Evolutionary conservation across 2,329 filamentous ascomycete species (phyloP), one percentile per base, ranked within the genome.

Genomic region (Nothophaeocryptopus gaeumannii): DNA sequence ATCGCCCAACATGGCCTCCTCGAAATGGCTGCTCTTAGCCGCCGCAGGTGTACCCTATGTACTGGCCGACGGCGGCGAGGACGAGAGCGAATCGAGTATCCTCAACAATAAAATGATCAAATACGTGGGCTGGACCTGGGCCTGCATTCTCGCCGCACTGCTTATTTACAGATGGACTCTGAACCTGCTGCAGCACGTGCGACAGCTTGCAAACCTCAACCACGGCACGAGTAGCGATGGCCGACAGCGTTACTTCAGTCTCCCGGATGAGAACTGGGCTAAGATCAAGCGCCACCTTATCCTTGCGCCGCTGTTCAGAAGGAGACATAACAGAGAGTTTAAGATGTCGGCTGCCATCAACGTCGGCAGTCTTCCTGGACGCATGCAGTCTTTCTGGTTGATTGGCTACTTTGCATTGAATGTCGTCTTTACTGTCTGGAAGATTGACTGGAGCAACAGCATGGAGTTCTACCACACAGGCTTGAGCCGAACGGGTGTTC

Each of bases 151-250:
- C 10, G 77, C 69, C 32, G 76, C 78, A 42, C 75, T 91, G 60
- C 76, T 88, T 56, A 60, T 84, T 55, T 92, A 88, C 80, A 82
- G 85, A 54, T 68, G 84, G 55, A 70, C 75, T 47, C 77, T 82
- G 43, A 76, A 79, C 47, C 71, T 86, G 49, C 74, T 81, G 50
- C 81, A 79, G 58, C 85, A 93, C 64, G 74, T 91, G 33, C 82
- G 90, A 56, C 85, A 81, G 20, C 76, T 95, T 38, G 79, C 86
- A 36, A 89, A 84, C 63, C 78, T 96, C 58, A 85, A 81, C 72
- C 89, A 89, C 72, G 85, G 88, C 57, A 85, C 78, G 1, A 54
- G 59, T n/a, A 60, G 54, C 54, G 63, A 66, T 41, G 64, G 64
- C 37, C 60, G 63, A 37, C 90, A 96, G 68, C 78, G 80, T 53